Evolutionary conservation across 306 rosid species (phyloP), one percentile per base, ranked within the genome.

Genomic region (Sechiopsis laciniata): DNA sequence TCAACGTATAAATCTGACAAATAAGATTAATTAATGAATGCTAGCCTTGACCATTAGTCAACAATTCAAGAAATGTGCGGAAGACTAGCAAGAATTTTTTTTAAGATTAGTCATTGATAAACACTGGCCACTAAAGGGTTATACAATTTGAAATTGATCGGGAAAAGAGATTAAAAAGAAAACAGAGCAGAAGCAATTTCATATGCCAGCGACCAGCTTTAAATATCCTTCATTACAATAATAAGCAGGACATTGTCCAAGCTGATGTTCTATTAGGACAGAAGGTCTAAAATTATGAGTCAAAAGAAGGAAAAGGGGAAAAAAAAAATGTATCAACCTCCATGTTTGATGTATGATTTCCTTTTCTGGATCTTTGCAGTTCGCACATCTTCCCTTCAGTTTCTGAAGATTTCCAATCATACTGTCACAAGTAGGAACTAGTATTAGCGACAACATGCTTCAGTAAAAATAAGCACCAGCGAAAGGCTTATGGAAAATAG

Each of bases 311-410:
- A 71, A 46, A 66, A 29, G 20, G 35, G 14, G 61, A 71, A 53
- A 60, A 64, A 10, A 29, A 68, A 65, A 19, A 55, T 69, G 79
- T 16, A 81, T 57, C 77, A 77, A 94, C 99, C 96, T 94, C 94
- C 88, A 77, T 15, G 54, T 79, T 77, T 77, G 84, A 63, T 77
- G 95, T 80, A 78, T 75, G 83, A 85, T 78, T 74, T 94, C 96
- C 86, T 80, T 87, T 78, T 89, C 97, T 20, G 87, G 90, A 82
- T 89, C 95, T 81, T 80, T 81, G 85, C 92, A 77, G 84, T 83
- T 80, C 65, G 86, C 81, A 79, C 87, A 89, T 53, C 80, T 87
- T 76, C 83, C 85, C 85, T 91, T 89, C 84, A 94, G 75, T 75
- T 83, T 84, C 59, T 70, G 78, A 73, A 94, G 83, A 80, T 78